Percentiles rank a stretch among this genome's conserved stretches.
Conservation (phyloP, 805 yeast species). For the Kluyveromyces lactis region DNA sequence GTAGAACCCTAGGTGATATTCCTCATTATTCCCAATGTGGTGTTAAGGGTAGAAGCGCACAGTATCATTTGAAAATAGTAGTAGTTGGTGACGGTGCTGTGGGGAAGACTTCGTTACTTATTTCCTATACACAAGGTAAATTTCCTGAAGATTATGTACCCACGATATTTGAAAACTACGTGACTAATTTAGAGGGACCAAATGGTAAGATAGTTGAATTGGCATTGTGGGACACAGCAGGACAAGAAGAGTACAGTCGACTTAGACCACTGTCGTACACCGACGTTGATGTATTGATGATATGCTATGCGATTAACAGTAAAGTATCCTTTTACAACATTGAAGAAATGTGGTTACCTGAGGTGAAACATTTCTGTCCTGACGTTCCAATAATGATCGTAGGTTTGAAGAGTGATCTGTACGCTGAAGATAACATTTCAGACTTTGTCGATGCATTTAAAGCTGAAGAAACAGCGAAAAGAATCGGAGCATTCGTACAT, state of each 20-base stretch:
- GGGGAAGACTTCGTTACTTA: slow-evolving; percentile 76
- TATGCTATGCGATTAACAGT: slow-evolving; percentile 68
- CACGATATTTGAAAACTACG: slow-evolving; percentile 74
- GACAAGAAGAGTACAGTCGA: slow-evolving; percentile 80
- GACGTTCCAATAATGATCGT: slow-evolving; percentile 68
- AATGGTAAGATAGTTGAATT: slow-evolving; percentile 51
- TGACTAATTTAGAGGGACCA: slow-evolving; percentile 43
- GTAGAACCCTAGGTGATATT: slow-evolving; percentile 17
- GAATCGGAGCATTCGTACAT: slow-evolving; percentile 62
- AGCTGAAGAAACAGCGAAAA: slow-evolving; percentile 46
- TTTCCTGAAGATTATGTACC: slow-evolving; percentile 74
- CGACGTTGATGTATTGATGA: slow-evolving; percentile 64
- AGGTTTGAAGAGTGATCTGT: slow-evolving; percentile 73
- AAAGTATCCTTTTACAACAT: slow-evolving; percentile 61
- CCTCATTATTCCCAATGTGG: slow-evolving; percentile 23
- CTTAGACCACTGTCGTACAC: slow-evolving; percentile 73
- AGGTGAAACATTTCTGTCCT: slow-evolving; percentile 74
- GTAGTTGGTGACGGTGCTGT: slow-evolving; percentile 88
- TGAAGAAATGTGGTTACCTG: slow-evolving; percentile 81
- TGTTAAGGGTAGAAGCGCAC: slow-evolving; percentile 21
- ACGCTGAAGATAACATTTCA: slow-evolving; percentile 14
- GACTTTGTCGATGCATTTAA: slow-evolving; percentile 34
- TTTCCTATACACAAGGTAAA: slow-evolving; percentile 56
- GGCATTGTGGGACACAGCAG: slow-evolving; percentile 86
- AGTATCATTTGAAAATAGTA: slow-evolving; percentile 48